Evolutionary conservation across 139 green algal species (phyloP).

Genomic region (Chlamydomonas eustigma): DNA sequence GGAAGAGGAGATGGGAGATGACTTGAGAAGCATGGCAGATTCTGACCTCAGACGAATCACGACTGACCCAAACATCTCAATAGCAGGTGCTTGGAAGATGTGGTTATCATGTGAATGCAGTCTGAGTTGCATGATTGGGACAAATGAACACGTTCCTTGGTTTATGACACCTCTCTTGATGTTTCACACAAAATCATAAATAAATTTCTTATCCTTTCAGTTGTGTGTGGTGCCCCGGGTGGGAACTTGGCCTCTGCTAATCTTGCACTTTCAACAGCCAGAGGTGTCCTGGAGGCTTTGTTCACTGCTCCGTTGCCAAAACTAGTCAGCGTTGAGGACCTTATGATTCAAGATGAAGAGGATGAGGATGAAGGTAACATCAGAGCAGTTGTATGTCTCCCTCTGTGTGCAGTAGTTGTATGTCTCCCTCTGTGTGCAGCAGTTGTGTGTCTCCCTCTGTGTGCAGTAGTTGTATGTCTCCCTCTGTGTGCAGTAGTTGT

Average conservation of each 20-base stretch:
- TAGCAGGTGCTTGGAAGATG: too few species aligned
- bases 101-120: too few species aligned
- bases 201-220: too few species aligned
- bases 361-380: neutral
- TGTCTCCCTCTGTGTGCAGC: too few species aligned
- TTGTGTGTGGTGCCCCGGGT: slow-evolving; percentile 1
- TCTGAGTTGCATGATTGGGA: too few species aligned
- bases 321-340: neutral
- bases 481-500: too few species aligned
- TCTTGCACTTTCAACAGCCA: neutral
- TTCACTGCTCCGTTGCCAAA: slow-evolving; percentile 10
- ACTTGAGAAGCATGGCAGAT: neutral
- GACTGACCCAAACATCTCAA: slow-evolving; percentile 2
- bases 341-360: neutral
- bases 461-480: too few species aligned
- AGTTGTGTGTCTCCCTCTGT: too few species aligned
- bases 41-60: neutral
- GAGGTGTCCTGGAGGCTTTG: slow-evolving; percentile 2
- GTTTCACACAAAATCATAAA: too few species aligned
- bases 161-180: neutral
- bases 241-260: neutral
- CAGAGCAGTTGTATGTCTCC: too few species aligned
- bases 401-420: too few species aligned
- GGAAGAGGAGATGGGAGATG: neutral
- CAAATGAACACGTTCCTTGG: too few species aligned